Evolutionary conservation across 148 eudicot genomes (phyloP).

Genomic region (Camellia lanceoleosa): DNA sequence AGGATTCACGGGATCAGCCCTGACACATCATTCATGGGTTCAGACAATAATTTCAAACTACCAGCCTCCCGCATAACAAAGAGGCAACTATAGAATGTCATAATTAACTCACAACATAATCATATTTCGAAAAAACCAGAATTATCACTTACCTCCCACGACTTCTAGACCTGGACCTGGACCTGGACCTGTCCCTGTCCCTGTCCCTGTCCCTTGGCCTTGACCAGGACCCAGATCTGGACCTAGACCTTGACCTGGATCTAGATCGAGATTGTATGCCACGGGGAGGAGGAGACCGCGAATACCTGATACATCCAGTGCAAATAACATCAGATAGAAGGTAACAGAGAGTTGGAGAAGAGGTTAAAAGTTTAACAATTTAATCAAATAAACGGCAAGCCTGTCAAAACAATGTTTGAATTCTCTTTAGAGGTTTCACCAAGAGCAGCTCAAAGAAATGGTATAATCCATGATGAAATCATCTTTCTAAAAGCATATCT

Average conservation of each 20-base stretch:
- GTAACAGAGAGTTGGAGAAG: background rate
- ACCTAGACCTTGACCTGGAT: conserved; percentile 50
- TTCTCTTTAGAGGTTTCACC: background rate
- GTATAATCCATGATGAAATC: too few relatives aligned
- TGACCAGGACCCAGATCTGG: conserved; percentile 60
- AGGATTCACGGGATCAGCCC: conserved; percentile 61
- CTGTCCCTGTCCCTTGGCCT: conserved; percentile 35
- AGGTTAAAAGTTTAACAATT: background rate
- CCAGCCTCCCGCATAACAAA: background rate
- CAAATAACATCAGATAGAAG: background rate
- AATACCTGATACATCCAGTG: conserved; percentile 32
- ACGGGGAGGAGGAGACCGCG: conserved; percentile 69
- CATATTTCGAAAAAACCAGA: background rate
- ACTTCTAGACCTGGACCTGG: conserved; percentile 51
- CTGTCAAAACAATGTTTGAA: background rate
- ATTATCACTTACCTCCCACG: conserved; percentile 62
- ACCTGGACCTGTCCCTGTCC: conserved; percentile 49
- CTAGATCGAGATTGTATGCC: conserved; percentile 44
- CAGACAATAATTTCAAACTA: conserved; percentile 4
- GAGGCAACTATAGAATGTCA: background rate
- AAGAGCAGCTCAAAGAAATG: background rate
- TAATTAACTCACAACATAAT: background rate
- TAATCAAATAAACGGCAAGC: background rate
- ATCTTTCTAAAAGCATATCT: background rate
- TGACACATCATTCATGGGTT: conserved; percentile 26